Evolutionary conservation across 306 rosid species (phyloP).

Genomic region (Vigna unguiculata): DNA sequence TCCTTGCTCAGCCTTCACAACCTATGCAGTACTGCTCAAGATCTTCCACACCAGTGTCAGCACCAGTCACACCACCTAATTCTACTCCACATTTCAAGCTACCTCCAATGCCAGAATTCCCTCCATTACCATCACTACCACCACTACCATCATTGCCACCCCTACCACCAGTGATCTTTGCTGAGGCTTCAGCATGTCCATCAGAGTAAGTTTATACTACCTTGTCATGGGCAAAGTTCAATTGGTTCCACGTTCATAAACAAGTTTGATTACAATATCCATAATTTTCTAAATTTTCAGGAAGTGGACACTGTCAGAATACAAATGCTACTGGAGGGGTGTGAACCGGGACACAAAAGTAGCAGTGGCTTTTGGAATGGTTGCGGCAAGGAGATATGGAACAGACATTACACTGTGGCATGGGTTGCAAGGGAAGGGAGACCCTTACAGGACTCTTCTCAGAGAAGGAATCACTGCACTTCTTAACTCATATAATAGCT

Average conservation of each 20-base stretch:
- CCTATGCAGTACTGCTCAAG: slow-evolving; percentile 77
- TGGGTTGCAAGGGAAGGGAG: slow-evolving; percentile 84
- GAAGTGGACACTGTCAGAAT: slow-evolving; percentile 69
- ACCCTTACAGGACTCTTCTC: slow-evolving; percentile 75
- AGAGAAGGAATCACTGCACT: slow-evolving; percentile 82
- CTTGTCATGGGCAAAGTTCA: not conserved
- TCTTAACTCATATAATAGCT: slow-evolving; percentile 76
- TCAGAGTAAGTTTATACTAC: slow-evolving; percentile 62
- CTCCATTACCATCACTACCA: slow-evolving; percentile 35
- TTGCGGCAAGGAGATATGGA: slow-evolving; percentile 72
- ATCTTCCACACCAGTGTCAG: slow-evolving; percentile 59
- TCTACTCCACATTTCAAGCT: slow-evolving; percentile 55
- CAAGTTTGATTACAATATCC: not conserved
- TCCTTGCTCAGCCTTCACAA: slow-evolving; percentile 79
- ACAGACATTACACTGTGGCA: slow-evolving; percentile 77
- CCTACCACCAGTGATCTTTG: slow-evolving; percentile 62
- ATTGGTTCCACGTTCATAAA: not conserved
- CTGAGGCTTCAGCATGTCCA: slow-evolving; percentile 79
- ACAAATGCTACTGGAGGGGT: slow-evolving; percentile 85
- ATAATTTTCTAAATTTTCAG: slow-evolving; percentile 46
- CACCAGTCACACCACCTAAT: slow-evolving; percentile 35
- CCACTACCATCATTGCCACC: slow-evolving; percentile 54
- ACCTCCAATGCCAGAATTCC: slow-evolving; percentile 55
- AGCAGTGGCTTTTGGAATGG: slow-evolving; percentile 67
- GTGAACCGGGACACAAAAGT: slow-evolving; percentile 79